Conservation (phyloP, 1,139 yeast species). For the Wickerhamomyces sp. region DNA sequence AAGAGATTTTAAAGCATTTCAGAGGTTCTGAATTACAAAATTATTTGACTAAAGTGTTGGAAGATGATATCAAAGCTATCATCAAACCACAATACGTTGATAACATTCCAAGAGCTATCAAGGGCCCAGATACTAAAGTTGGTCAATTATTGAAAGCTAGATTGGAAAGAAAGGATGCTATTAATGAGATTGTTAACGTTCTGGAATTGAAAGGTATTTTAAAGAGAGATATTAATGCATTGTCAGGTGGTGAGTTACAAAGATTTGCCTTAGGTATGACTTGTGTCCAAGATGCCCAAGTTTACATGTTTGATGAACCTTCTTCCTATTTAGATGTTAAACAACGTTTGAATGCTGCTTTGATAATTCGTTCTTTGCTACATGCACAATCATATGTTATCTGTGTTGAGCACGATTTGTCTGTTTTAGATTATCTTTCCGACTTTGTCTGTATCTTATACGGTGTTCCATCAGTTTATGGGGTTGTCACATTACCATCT, state of each 20-base stretch:
- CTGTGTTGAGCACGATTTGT: slow-evolving; percentile 97
- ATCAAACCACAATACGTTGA: slow-evolving; percentile 98
- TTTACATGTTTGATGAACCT: slow-evolving; percentile 99
- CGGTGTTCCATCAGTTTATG: slow-evolving; percentile 97
- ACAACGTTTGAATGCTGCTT: slow-evolving; percentile 97
- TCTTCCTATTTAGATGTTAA: slow-evolving; percentile 97
- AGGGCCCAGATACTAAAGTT: slow-evolving; percentile 84
- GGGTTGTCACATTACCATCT: slow-evolving; percentile 94
- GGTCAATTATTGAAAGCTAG: slow-evolving; percentile 76
- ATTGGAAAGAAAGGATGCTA: slow-evolving; percentile 62
- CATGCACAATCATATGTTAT: slow-evolving; percentile 77
- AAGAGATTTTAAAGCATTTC: slow-evolving; percentile 82
- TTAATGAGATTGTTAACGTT: slow-evolving; percentile 57
- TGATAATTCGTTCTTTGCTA: slow-evolving; percentile 81
- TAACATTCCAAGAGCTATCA: slow-evolving; percentile 92
- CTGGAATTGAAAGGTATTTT: slow-evolving; percentile 72
- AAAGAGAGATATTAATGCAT: slow-evolving; percentile 79
- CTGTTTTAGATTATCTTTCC: slow-evolving; percentile 92
- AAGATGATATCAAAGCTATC: slow-evolving; percentile 89
- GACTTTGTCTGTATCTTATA: slow-evolving; percentile 94
- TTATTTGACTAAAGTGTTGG: slow-evolving; percentile 88
- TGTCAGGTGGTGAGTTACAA: slow-evolving; percentile 98
- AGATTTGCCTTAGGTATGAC: slow-evolving; percentile 98
- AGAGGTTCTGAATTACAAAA: slow-evolving; percentile 97
- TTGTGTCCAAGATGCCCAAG: slow-evolving; percentile 91